Base-by-base conservation (phyloP, 257 asterid genomes). In the Nicotiana knightiana region DNA sequence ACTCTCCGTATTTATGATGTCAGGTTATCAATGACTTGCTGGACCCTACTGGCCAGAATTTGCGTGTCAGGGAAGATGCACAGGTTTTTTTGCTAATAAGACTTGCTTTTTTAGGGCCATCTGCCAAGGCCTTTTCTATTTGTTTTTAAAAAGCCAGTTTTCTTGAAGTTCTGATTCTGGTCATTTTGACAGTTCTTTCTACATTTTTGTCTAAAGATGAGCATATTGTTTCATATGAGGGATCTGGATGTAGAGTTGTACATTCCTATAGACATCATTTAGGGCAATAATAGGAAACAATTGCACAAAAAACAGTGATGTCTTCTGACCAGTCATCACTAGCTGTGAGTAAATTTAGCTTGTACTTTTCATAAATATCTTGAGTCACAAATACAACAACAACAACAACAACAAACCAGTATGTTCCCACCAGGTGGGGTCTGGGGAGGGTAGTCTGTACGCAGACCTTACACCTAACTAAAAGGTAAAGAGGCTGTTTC, bases 11-110 rank as follows among this genome's bases (percentile, higher is more conserved):
- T 75, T 62, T 67, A 65, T 85, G 59, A 83, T 87, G 73, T 81
- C 90, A 96, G 99, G 97, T 96, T 88, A 92, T 96, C 63, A 96
- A 96, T 87, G 99, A 94, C 89, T 89, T 96, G 91, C 93, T 96
- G 88, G 98, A 96, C 84, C 99, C 99, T 67, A 94, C 98, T 84
- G 98, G 98, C 83, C 99, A 96, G 85, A 93, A 96, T 90, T 90
- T 96, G 89, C 98, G 99, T 51, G 94, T 96, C 83, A 91, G 99
- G 88, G 99, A 96, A 88, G 99, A 96, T 87, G 94, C 94, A 21
- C 99, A 96, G 99, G 99, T 96, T 79, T 87, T 65, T 81, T 17
- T 67, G 57, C 83, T 65, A 67, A 51, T 26, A 81, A 75, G 37
- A 81, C 64, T 37, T 73, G 6, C n/a, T 37, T 75, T 43, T 75